A percentile compares a stretch with the other conserved stretches of the same genome.
These are phyloP conservation scores for Cyberlindnera amylophila DNA, from an alignment of 805 yeast species.

Conservation along the genomic window DNA sequence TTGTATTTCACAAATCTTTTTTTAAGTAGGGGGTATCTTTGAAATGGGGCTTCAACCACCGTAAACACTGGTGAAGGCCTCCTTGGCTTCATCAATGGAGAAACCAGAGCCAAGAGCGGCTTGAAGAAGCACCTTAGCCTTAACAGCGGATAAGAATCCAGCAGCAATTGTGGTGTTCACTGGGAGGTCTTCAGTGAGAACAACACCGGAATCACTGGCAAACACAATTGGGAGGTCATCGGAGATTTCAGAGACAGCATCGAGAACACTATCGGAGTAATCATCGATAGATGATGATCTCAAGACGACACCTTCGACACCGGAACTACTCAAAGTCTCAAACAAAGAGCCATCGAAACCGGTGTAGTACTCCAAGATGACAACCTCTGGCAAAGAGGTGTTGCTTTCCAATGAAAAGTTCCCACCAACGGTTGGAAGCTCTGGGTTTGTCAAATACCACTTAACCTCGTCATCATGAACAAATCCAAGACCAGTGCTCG, in stretches of 20 bases:
- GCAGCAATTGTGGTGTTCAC: constrained; percentile 37
- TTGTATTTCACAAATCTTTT: too few relatives aligned
- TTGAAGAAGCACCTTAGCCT: constrained; percentile 46
- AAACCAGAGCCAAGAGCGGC: constrained; percentile 42
- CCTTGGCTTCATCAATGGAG: constrained; percentile 36
- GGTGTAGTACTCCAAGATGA: constrained; percentile 42
- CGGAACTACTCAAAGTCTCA: constrained; percentile 29
- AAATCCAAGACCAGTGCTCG: constrained; percentile 45
- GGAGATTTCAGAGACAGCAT: constrained; percentile 30
- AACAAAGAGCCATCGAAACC: constrained; percentile 39
- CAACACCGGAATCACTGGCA: constrained; percentile 28
- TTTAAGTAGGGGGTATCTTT: background rate
- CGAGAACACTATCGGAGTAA: constrained; percentile 34
- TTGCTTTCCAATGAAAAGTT: constrained; percentile 14
- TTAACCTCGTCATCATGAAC: constrained; percentile 43
- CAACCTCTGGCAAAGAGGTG: constrained; percentile 32
- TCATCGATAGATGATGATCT: constrained; percentile 47
- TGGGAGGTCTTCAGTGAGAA: constrained; percentile 10
- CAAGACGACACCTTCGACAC: constrained; percentile 43
- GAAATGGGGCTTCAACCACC: constrained; percentile 37
- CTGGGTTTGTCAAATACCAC: constrained; percentile 25
- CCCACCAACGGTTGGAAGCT: constrained; percentile 7
- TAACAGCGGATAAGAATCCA: constrained; percentile 50
- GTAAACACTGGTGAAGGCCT: constrained; percentile 48
- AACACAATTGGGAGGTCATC: constrained; percentile 41